Evolutionary conservation across 2,329 filamentous ascomycete species (phyloP), one percentile per base, ranked within the genome.

Genomic region (Diaporthe eres): DNA sequence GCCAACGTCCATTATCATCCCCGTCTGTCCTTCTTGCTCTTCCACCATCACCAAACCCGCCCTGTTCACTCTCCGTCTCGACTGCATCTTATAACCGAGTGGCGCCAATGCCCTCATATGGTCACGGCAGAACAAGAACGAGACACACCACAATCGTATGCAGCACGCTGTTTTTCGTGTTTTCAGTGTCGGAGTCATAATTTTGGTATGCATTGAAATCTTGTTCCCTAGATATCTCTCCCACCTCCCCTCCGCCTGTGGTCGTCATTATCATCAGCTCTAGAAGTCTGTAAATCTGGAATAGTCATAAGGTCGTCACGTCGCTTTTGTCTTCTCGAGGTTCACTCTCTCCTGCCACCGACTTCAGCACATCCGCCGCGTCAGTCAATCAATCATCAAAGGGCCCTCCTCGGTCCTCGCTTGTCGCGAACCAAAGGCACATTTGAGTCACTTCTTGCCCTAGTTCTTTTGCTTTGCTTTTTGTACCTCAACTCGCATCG

Each of bases 231-330:
- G 55, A 60, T 17, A 22, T 37, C 17, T n/a, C 44, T n/a, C 25
- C 19, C 13, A 13, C 25, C 37, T 22, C 7, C 19, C 28, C 34
- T 13, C 31, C 13, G n/a, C 12, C 12, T 15, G 44, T 72, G 55
- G 34, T 77, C 39, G 39, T 77, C 76, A 75, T 77, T 75, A 76
- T 75, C 72, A 70, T 77, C 57, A 75, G 51, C 57, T 74, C 76
- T 75, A 65, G 47, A 68, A 67, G 71, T 49, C 74, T 51, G 70
- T 53, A 37, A 31, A 71, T 49, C 74, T 42, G 70, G 39, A 44
- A 51, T 71, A 47, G 70, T 77, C 76, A 75, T 77, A 25, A 71
- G 37, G 67, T 76, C 74, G 42, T 76, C 39, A 74, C 58, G 44
- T 37, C n/a, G 44, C 63, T 71, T 65, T 71, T 74, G 65, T 76